These are phyloP conservation scores for Blastocrithidia nonstop DNA, from an alignment of 208 protist species.

Conservation along the genomic window DNA sequence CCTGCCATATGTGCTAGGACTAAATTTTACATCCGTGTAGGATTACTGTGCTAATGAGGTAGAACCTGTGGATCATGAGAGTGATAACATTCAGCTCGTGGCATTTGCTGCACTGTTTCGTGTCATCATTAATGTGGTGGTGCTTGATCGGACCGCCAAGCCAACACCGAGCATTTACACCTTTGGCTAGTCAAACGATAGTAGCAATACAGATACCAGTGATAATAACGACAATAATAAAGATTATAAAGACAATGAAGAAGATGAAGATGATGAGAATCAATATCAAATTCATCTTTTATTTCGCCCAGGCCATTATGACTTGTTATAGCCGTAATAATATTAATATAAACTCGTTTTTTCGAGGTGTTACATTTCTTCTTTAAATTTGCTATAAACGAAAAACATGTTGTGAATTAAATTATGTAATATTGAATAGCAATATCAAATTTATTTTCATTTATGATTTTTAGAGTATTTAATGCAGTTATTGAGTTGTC, in stretches of 20 bases:
- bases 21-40: slow-evolving; percentile 33
- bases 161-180: slow-evolving; percentile 8
- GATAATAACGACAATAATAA: background rate
- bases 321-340: slow-evolving; percentile 18
- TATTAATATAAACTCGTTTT: background rate
- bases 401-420: too few species aligned
- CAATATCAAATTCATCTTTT: slow-evolving; percentile 22
- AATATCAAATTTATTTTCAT: background rate
- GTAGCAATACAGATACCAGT: background rate
- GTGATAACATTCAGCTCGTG: slow-evolving; percentile 66
- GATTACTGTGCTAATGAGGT: slow-evolving; percentile 60
- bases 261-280: background rate
- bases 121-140: slow-evolving; percentile 29
- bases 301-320: slow-evolving; percentile 72
- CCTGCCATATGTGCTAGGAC: slow-evolving; percentile 54
- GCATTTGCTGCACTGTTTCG: slow-evolving; percentile 49
- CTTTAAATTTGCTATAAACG: too few species aligned
- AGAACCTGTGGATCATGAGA: slow-evolving; percentile 58
- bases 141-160: slow-evolving; percentile 45
- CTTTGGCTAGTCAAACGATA: slow-evolving; percentile 8
- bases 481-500: too few species aligned
- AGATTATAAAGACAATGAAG: slow-evolving; percentile 6
- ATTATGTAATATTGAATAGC: too few species aligned
- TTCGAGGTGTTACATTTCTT: background rate
- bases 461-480: background rate